Evolutionary conservation across 768 basidiomycete species (phyloP), one percentile per base, ranked within the genome.

Genomic region (Trametes cinnabarina): DNA sequence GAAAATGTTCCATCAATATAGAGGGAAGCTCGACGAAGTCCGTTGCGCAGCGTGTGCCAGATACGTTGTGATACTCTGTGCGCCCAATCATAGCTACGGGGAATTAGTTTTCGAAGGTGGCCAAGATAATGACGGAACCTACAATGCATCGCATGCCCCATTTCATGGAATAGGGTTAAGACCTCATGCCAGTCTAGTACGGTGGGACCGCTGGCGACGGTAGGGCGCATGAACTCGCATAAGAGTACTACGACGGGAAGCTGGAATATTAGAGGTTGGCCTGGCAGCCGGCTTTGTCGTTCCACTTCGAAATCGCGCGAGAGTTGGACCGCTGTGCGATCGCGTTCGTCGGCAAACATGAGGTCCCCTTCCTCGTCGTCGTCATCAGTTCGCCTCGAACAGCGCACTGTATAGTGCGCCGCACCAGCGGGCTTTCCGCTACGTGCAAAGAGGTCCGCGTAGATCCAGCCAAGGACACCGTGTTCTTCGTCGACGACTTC

Each of bases 111-210:
- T n/a, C n/a, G n/a, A n/a, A n/a, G n/a, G n/a, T n/a, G 52, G 43
- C 47, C 32, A 14, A 49, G 14, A 26, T 53, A 43, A 20, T 6
- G 7, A 43, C 7, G 9, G 5, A 55, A 79, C 94, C 79, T 67
- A 98, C 97, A 99, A 70, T 99, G 97, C 84, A 99, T 94, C 11
- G 97, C 97, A 74, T 99, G 97, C 0, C 97, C 97, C 94, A 98
- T 97, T 74, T 99, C 97, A 66, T 99, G 97, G 74, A 94, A 97
- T 22, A 98, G 76, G 2, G 96, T 98, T 69, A 90, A 78, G 9
- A 98, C 92, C 64, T 98, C 94, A 65, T 90, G 88, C 94, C 95
- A 98, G 55, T 87, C 85, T 20, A 99, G 74, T 48, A 87, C 72
- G 0, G 92, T 86, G 5, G 91, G 82, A 0, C 87, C 88, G 12